Conservation (phyloP, 1,284 basidiomycete species). For the Sanguinoderma infundibulare region DNA sequence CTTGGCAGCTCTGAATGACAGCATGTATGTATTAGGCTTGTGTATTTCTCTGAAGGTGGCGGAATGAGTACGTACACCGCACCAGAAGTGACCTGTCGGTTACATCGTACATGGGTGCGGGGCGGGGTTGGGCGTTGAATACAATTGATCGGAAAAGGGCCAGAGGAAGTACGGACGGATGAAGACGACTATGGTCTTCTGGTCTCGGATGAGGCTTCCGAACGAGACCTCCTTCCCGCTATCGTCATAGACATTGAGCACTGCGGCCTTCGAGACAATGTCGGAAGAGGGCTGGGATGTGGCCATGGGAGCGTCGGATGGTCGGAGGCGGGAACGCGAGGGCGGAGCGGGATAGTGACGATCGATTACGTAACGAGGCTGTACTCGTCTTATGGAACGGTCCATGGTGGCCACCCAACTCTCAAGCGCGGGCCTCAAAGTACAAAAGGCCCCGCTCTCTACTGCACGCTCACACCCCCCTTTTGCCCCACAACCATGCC, state of each 20-base stretch:
- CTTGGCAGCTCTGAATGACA: slow-evolving; percentile 45
- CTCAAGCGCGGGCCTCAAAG: too few relatives aligned
- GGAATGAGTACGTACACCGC: slow-evolving; percentile 48
- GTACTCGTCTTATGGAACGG: not conserved
- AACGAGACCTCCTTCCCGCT: slow-evolving; percentile 53
- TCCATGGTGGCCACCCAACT: not conserved
- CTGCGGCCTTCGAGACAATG: slow-evolving; percentile 40
- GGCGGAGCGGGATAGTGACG: not conserved
- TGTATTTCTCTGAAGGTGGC: not conserved
- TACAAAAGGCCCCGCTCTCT: not conserved
- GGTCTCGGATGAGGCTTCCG: slow-evolving; percentile 49
- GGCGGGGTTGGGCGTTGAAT: not conserved
- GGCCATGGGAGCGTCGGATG: slow-evolving; percentile 1
- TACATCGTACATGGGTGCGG: not conserved
- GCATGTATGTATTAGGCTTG: slow-evolving; percentile 2
- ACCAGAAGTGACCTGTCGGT: slow-evolving; percentile 65
- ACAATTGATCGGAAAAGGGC: not conserved
- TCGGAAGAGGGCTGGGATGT: slow-evolving; percentile 4
- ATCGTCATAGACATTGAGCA: slow-evolving; percentile 45
- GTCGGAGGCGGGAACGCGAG: not conserved
- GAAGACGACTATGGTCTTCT: slow-evolving; percentile 65
- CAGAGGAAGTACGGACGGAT: slow-evolving; percentile 49
- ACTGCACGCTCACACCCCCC: not conserved
- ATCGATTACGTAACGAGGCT: slow-evolving; percentile 11
- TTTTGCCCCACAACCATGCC: slow-evolving; percentile 31